Evolutionary conservation across 2,329 filamentous ascomycete species (phyloP).

Genomic region (Emmonsiellopsis sp.): DNA sequence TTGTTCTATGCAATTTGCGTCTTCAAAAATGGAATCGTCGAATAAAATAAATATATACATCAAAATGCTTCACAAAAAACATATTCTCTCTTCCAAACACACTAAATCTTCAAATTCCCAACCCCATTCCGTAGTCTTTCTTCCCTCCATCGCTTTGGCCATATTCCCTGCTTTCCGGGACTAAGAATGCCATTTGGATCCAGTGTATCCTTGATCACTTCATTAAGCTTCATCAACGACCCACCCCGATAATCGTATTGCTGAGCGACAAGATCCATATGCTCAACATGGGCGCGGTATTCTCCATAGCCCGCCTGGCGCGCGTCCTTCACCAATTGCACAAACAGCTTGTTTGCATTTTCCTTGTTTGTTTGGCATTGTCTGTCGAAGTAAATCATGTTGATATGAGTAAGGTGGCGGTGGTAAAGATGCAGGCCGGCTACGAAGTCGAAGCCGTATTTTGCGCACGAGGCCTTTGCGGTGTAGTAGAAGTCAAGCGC

Average conservation of each 20-base stretch:
- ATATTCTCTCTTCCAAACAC: neutral
- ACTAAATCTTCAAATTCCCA: neutral
- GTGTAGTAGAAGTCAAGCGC: constrained; percentile 4
- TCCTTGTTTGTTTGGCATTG: neutral
- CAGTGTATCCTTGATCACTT: constrained; percentile 38
- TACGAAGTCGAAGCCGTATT: constrained; percentile 3
- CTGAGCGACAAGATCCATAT: constrained; percentile 26
- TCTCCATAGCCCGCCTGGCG: constrained; percentile 12
- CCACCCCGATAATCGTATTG: constrained; percentile 37
- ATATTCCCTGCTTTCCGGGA: constrained; percentile 41
- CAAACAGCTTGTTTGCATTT: constrained; percentile 4
- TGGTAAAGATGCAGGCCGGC: neutral
- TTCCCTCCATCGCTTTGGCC: constrained; percentile 14
- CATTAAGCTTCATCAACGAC: constrained; percentile 35
- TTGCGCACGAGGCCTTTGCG: neutral
- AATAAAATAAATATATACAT: too few relatives aligned
- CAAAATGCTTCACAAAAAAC: too few relatives aligned
- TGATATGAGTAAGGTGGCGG: constrained; percentile 3
- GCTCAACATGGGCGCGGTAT: constrained; percentile 15
- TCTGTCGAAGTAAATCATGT: constrained; percentile 5
- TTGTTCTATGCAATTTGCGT: too few relatives aligned
- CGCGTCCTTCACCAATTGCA: constrained; percentile 1
- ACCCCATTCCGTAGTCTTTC: neutral
- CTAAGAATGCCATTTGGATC: constrained; percentile 42
- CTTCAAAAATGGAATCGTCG: too few relatives aligned